Evolutionary conservation across 2,329 filamentous ascomycete genomes (phyloP).

Genomic region (Ophiostoma novo-ulmi): DNA sequence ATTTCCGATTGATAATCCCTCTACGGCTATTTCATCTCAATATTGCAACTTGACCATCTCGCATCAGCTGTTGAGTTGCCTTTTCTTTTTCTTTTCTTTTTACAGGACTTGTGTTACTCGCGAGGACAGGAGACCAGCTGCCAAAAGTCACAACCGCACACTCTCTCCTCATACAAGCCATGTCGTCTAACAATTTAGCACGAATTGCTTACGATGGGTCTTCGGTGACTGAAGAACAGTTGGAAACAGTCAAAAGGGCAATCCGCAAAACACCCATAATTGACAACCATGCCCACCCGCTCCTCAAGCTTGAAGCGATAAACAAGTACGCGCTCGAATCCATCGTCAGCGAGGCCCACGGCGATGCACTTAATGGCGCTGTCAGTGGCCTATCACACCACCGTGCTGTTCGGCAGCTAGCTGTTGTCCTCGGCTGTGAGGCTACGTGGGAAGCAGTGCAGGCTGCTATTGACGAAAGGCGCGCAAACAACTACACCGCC

Average conservation of each 20-base stretch:
- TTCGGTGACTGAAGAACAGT: background rate
- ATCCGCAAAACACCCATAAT: slow-evolving; percentile 59
- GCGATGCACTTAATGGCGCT: slow-evolving; percentile 59
- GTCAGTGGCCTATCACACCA: slow-evolving; percentile 62
- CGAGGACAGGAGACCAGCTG: background rate
- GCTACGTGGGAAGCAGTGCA: slow-evolving; percentile 55
- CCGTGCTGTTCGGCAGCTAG: slow-evolving; percentile 64
- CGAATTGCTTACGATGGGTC: background rate
- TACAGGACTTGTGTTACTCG: no score
- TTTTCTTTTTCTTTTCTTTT: background rate
- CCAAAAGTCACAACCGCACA: background rate
- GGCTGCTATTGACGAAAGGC: slow-evolving; percentile 41
- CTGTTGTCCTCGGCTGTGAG: slow-evolving; percentile 58
- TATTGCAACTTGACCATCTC: background rate
- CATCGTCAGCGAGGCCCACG: slow-evolving; percentile 68
- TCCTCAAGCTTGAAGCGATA: slow-evolving; percentile 51
- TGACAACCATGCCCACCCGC: slow-evolving; percentile 68
- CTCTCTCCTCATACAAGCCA: background rate
- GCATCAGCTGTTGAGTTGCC: background rate
- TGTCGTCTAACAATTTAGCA: background rate
- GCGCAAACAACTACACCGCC: slow-evolving; percentile 44
- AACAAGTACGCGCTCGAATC: slow-evolving; percentile 48
- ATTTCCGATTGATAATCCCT: background rate
- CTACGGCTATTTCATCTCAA: background rate
- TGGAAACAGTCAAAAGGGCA: slow-evolving; percentile 33